Evolutionary conservation across 2,329 filamentous ascomycete genomes (phyloP).

Genomic region (Colletotrichum destructivum): DNA sequence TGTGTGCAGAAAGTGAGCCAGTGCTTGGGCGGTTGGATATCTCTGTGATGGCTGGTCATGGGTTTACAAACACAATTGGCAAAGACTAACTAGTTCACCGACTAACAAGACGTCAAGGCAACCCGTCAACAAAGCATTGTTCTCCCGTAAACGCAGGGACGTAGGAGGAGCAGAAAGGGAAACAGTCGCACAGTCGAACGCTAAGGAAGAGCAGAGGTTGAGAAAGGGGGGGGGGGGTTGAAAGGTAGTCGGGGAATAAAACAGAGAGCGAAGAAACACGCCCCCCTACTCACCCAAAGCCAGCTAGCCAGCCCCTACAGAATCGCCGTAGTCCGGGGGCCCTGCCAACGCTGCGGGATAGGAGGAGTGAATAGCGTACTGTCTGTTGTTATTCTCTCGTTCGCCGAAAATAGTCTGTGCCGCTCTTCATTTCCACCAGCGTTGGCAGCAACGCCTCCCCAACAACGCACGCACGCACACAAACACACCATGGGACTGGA

Average conservation of each 20-base stretch:
- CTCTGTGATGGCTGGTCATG: not conserved
- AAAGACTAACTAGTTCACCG: not conserved
- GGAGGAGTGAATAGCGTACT: no score
- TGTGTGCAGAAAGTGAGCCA: not conserved
- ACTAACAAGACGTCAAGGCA: not conserved
- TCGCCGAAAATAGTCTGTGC: not conserved
- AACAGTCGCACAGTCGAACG: conserved; percentile 31
- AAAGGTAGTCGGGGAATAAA: conserved; percentile 13
- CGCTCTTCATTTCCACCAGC: conserved; percentile 30
- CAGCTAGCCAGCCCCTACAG: conserved; percentile 8
- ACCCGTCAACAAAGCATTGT: conserved; percentile 37
- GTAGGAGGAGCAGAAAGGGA: not conserved
- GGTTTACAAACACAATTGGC: conserved; percentile 9
- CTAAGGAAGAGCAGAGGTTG: not conserved
- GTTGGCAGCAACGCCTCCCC: conserved; percentile 22
- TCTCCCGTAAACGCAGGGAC: conserved; percentile 27
- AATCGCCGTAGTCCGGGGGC: not conserved
- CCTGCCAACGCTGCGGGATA: conserved; percentile 30
- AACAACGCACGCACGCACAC: conserved; percentile 13
- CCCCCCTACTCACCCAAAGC: not conserved
- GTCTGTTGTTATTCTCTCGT: no score
- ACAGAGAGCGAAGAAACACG: not conserved
- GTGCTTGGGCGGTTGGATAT: not conserved
- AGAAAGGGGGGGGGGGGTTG: not conserved
- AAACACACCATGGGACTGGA: not conserved